Evolutionary conservation across 257 asterid species (phyloP), one percentile per base, ranked within the genome.

Genomic region (Euphrasia confusa): DNA sequence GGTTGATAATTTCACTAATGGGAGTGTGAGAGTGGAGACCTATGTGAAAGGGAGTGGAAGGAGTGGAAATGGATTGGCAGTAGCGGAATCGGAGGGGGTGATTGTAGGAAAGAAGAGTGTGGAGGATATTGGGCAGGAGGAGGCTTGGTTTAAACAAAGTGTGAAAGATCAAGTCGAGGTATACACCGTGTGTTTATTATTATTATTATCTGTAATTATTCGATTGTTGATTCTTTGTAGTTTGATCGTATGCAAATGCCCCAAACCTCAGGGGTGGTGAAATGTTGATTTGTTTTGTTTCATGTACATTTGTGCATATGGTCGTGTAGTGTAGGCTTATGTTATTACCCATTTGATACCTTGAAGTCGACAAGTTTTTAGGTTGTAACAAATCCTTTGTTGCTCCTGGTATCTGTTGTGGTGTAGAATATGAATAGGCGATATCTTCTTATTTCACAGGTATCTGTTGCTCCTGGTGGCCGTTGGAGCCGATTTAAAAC

Each of bases 401-500:
- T n/a, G n/a, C n/a, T n/a, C n/a, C n/a, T n/a, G n/a, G n/a, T n/a
- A n/a, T n/a, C n/a, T n/a, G n/a, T n/a, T n/a, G 9, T 9, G 42
- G 42, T 37, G 9, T 37, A 8, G 1, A 2, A 37, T 37, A 37
- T 37, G 42, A 37, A 9, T 9, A 37, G 42, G 39, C 5, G 8
- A 33, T 67, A 60, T 60, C 30, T 17, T 27, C 50, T 64, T 35
- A 60, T 70, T 45, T 72, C 58, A 72, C 75, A 93, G 99, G 99
- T 89, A 50, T 89, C 99, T 52, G 96, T 89, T 72, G 74, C 90
- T 28, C 97, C 97, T 65, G 99, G 99, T 64, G 99, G 99, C 44
- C 94, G 97, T 32, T 93, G 99, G 99, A 83, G 78, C 76, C 74
- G 95, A 75, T 93, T 89, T 60, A 93, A 89, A 73, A 93, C 96